Base-by-base conservation (phyloP, 2,329 filamentous ascomycete species). In the Colletotrichum zoysiae region DNA sequence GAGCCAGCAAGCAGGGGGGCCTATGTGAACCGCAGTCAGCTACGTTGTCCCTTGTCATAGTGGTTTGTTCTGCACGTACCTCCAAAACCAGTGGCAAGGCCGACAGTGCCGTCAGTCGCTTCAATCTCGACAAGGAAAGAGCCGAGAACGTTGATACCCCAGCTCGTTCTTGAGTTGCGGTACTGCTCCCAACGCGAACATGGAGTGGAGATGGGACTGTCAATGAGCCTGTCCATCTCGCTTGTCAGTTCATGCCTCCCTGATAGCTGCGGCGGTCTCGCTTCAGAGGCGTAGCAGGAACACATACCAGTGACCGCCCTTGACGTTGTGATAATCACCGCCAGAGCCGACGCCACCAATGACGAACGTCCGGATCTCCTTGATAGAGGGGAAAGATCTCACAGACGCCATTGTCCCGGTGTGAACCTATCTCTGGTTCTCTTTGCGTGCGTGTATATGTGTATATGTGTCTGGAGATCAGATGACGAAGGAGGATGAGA, bases 61-160 rank as follows among this genome's bases (percentile, higher is more conserved):
- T 23, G 26, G 35, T 23, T 16, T 14, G 38, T 14, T 5, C 12
- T n/a, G 33, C 16, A 72, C 81, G 76, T 81, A 88, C 88, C 95
- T 80, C 95, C 95, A 79, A 98, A 98, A 20, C 95, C 95, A 38
- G 95, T 98, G 3, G 95, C 95, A 80, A 97, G 96, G 48, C 95
- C 95, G 76, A 95, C 93, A n/a, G 93, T 96, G 75, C 95, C 95
- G 85, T 98, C 94, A 9, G 89, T 91, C 20, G 93, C 93, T 82
- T 97, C 94, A 67, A 98, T 90, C 82, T 97, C 95, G 9, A 98
- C 89, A 77, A 95, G 92, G 83, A 98, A 97, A 0, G 95, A 97
- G 2, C 95, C 95, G 35, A 98, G 85, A 9, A 97, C 95, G 77
- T 98, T 98, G 86, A 98, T 98, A 48, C 95, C 95, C 93, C 94